phyloP scores from a whole-genome alignment of 1,284 basidiomycete species.

The Boletus mariae region DNA sequence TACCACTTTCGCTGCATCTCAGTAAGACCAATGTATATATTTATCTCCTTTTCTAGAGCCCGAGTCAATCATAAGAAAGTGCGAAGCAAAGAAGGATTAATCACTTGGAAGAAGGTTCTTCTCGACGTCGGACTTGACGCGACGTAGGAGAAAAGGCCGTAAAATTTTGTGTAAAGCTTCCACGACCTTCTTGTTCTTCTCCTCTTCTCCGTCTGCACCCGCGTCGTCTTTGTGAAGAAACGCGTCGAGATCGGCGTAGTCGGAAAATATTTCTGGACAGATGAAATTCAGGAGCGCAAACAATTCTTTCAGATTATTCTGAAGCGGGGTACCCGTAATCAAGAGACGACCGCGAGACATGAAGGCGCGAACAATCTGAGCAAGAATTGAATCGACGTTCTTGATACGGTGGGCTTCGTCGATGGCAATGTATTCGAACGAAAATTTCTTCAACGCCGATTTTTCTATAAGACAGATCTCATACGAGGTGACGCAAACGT shows the following conservation, averaged over 20 bases:
- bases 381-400: constrained; percentile 95
- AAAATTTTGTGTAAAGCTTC: constrained; percentile 98
- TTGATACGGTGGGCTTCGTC: constrained; percentile 99
- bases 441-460: constrained; percentile 87
- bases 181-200: constrained; percentile 88
- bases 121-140: constrained; percentile 98
- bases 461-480: constrained; percentile 98
- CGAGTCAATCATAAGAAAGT: background rate
- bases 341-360: constrained; percentile 85
- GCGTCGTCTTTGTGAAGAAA: constrained; percentile 81
- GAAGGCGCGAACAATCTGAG: constrained; percentile 93
- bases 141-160: constrained; percentile 88
- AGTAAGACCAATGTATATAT: constrained; percentile 95
- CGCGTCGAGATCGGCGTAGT: constrained; percentile 70
- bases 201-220: constrained; percentile 74
- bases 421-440: constrained; percentile 98
- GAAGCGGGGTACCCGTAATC: constrained; percentile 96
- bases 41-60: constrained; percentile 90
- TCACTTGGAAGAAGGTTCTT: constrained; percentile 89
- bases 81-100: constrained; percentile 20
- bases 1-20: constrained; percentile 99
- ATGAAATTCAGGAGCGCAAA: constrained; percentile 97
- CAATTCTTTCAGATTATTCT: constrained; percentile 97
- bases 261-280: constrained; percentile 79
- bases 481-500: constrained; percentile 95